phyloP scores from a whole-genome alignment of 2,329 filamentous ascomycete species.

The Colletotrichum sp. region DNA sequence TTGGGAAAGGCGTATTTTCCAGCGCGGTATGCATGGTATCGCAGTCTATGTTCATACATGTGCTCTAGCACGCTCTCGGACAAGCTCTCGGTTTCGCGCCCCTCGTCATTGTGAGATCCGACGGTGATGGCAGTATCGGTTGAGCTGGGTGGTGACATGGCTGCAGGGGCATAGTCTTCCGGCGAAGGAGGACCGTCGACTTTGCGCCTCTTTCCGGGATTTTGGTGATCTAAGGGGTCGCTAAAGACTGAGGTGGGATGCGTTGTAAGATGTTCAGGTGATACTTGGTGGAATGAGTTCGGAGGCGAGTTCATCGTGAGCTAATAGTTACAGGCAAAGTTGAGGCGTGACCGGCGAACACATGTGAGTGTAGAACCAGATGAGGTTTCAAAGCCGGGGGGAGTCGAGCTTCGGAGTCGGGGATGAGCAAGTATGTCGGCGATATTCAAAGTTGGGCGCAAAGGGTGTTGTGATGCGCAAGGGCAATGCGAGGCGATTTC shows the following conservation, averaged over 20 bases:
- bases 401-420: background rate
- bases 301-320: constrained; percentile 23
- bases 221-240: background rate
- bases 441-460: background rate
- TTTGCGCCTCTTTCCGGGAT: constrained; percentile 6
- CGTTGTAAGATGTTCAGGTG: background rate
- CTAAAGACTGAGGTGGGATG: background rate
- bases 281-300: constrained; percentile 3
- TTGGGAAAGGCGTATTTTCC: constrained; percentile 49
- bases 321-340: background rate
- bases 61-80: constrained; percentile 49
- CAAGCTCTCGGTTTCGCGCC: constrained; percentile 40
- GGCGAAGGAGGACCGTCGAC: constrained; percentile 9
- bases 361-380: background rate
- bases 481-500: background rate
- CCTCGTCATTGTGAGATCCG: constrained; percentile 17
- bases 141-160: constrained; percentile 12
- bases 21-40: constrained; percentile 46
- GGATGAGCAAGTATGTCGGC: background rate
- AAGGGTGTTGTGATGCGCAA: background rate
- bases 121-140: constrained; percentile 20
- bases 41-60: constrained; percentile 43
- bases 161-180: constrained; percentile 2
- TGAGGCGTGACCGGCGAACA: background rate
- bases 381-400: background rate